Evolutionary conservation across 2,329 filamentous ascomycete species (phyloP), one percentile per base, ranked within the genome.

Genomic region (Alternaria rosae): DNA sequence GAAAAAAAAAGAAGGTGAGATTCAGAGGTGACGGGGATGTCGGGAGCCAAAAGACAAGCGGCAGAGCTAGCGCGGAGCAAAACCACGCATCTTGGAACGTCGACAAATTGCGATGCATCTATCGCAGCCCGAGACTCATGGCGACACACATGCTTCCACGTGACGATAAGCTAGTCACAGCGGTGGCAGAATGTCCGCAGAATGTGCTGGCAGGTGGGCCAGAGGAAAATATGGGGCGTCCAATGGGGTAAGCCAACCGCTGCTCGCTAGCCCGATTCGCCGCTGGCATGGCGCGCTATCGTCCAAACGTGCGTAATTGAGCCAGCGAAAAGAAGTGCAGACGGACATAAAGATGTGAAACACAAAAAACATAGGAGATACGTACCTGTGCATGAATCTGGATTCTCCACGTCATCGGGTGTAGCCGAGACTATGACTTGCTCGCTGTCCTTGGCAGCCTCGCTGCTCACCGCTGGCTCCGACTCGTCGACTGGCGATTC

Each of bases 61-160:
- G 47, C 38, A 50, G 45, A 53, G 61, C 65, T 65, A 72, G 64
- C 67, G 65, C 47, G 59, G 54, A 62, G 57, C 57, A 62, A 67
- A 69, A 65, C 59, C 61, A 65, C 60, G 67, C 69, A 70, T 61
- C 66, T 59, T 65, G 59, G 60, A 66, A 61, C 54, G 63, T 66
- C 67, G 70, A 67, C 64, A 71, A 66, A 70, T 70, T 67, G 64
- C 66, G 50, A 51, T 65, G 66, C 71, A 74, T 76, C 68, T 69
- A 67, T 75, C 59, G 69, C 66, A 69, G 71, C 70, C 68, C 66
- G 62, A 69, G 63, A 54, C 59, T 59, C 57, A 67, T 50, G 54
- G 23, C 62, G 65, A 62, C 62, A 64, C 38, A 62, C 55, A 58
- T 61, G 50, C 44, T 57, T 52, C 43, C 71, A 76, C 73, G 71